phyloP scores from a whole-genome alignment of 306 rosid species.

The Cucumis hystrix region DNA sequence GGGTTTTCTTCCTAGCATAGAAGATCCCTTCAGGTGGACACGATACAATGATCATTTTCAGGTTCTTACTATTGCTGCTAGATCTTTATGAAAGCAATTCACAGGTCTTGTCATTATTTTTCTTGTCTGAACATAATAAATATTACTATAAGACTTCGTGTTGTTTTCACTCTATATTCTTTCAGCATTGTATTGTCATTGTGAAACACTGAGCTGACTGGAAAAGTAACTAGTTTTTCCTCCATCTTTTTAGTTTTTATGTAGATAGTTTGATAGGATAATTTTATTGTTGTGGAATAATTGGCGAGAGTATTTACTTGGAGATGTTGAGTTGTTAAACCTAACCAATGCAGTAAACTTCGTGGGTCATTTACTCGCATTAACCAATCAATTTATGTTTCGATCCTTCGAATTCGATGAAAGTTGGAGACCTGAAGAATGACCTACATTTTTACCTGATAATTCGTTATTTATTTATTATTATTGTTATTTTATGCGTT shows the following conservation, averaged over 20 bases:
- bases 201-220: neutral
- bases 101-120: neutral
- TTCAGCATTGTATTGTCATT: neutral
- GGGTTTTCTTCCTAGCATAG: neutral
- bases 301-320: neutral
- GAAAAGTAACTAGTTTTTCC: neutral
- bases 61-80: neutral
- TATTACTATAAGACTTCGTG: neutral
- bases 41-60: neutral
- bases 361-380: too few species aligned
- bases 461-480: too few species aligned
- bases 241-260: neutral
- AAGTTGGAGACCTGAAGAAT: too few species aligned
- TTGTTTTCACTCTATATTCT: neutral
- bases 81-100: neutral
- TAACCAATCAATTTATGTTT: too few species aligned
- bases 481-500: too few species aligned
- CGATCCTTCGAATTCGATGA: too few species aligned
- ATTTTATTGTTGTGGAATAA: neutral
- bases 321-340: neutral
- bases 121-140: neutral
- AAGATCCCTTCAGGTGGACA: neutral
- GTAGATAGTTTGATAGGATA: neutral
- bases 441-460: too few species aligned
- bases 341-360: neutral